Base-by-base conservation (phyloP, 345 rosid genomes). In the Gossypium stocksii region DNA sequence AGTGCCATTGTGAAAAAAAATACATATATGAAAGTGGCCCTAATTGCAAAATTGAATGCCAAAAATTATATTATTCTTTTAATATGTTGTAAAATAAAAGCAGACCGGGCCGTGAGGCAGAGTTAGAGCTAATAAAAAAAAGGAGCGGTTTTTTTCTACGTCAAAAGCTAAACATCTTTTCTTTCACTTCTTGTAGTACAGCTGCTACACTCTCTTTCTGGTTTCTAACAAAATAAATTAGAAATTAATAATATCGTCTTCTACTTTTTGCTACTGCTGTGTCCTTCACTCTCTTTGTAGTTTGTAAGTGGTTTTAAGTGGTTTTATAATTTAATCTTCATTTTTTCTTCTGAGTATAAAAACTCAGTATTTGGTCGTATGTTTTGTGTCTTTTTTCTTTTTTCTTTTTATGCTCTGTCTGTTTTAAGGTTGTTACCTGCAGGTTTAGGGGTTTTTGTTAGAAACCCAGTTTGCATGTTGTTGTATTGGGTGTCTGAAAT, bases 91-190 rank as follows among this genome's bases (percentile, higher is more conserved):
- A 34, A 34, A 34, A 34, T 34, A 34, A 34, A 34, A 34, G 41
- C 41, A 5, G 41, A 34, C 7, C 41, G 7, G 41, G 41, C 41
- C 41, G 41, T 5, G 41, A 0, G 7, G 41, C 41, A 34, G 6
- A 34, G 41, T 34, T 34, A 34, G 41, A 34, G 41, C 7, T 34
- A 34, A 5, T 34, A 34, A 34, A 34, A 34, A 34, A 1, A 17
- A 7, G 20, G 22, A 72, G 82, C 87, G 74, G 85, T 82, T 85
- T 80, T 58, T 59, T 51, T 16, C 80, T 66, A 74, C 66, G 79
- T 78, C 73, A 76, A 82, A 82, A 82, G 82, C 71, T 64, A 54
- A 15, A 72, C 74, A 74, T 53, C 82, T 80, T 82, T 80, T 80
- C 64, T 12, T 78, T 80, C 77, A 74, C 60, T 27, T 1, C 9